Conservation (phyloP, 2,329 filamentous ascomycete species). For the Microcyclosporella mali region DNA sequence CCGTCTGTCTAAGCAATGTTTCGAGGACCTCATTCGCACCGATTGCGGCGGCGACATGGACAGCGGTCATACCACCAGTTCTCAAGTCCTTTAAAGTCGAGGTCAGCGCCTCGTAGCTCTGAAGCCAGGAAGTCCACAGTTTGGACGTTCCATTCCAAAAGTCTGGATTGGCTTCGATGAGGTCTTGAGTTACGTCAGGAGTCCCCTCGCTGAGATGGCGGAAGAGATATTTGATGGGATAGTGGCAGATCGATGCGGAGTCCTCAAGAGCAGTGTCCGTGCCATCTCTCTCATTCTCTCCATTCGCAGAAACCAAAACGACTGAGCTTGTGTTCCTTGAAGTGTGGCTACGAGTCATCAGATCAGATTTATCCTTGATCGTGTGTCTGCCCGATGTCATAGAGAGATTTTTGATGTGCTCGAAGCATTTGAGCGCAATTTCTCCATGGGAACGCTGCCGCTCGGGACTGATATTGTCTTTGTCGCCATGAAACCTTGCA, state of each 20-base stretch:
- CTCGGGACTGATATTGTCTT: no score
- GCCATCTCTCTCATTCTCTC: no score
- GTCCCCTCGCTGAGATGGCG: conserved; percentile 2
- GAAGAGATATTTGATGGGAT: conserved; percentile 4
- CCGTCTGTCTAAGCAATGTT: not conserved
- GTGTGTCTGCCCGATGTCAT: no score
- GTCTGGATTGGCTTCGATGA: not conserved
- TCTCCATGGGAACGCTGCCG: no score
- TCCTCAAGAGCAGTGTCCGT: no score
- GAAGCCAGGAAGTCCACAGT: not conserved
- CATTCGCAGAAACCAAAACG: no score
- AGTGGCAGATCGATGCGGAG: not conserved
- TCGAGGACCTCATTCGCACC: not conserved
- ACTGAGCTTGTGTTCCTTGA: no score
- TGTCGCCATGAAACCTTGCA: no score
- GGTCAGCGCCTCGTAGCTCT: not conserved
- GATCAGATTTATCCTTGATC: no score
- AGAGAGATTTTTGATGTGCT: no score
- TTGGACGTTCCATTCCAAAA: conserved; percentile 1
- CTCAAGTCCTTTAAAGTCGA: conserved; percentile 1
- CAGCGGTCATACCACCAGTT: not conserved
- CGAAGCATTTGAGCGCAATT: no score
- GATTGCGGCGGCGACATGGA: conserved; percentile 2
- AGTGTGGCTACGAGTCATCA: no score
- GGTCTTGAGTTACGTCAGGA: conserved; percentile 3